Base-by-base conservation (phyloP, 2,329 filamentous ascomycete species). In the Arachnomyces sp. region DNA sequence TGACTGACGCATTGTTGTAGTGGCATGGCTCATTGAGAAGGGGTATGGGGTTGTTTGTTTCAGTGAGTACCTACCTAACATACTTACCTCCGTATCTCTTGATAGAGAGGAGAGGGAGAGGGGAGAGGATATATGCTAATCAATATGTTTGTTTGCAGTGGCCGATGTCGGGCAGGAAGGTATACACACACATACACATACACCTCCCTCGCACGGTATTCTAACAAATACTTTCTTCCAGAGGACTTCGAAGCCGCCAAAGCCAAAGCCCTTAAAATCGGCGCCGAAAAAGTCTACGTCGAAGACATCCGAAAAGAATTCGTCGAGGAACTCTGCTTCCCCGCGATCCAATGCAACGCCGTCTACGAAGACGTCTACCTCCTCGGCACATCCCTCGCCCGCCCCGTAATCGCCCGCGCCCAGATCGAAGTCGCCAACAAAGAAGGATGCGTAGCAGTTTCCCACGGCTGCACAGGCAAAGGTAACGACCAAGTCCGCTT, bases 251-350 rank as follows among this genome's bases (percentile, higher is more conserved):
- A 76, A 34, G 81, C 73, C 43, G 84, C 83, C 43, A 76, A 82
- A 65, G 73, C 75, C 58, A 88, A 89, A 74, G 82, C 82, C 40
- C 43, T 77, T 47, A 74, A 75, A 63, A 76, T 85, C 48, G 82
- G 82, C 54, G 82, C 82, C 15, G 68, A 75, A 65, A 75, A 77
- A 66, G 76, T 81, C 61, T 60, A 74, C 48, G 71, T 79, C 49
- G 65, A 71, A 47, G 67, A 92, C 60, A 72, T 90, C 40, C 77
- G 79, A 54, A 72, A 72, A 52, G 81, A 86, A 64, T 89, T 92
- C 56, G 77, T 92, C 50, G 82, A 88, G 53, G 76, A 90, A 68
- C 73, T 92, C 33, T 82, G 81, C 71, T 89, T 81, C 75, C 81
- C 76, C 38, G 84, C 85, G 46, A 76, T 92, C 48, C 82, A 86